Evolutionary conservation across 805 yeast genomes (phyloP), one percentile per base, ranked within the genome.

Genomic region (Sugiyamaella qingdaonensis): DNA sequence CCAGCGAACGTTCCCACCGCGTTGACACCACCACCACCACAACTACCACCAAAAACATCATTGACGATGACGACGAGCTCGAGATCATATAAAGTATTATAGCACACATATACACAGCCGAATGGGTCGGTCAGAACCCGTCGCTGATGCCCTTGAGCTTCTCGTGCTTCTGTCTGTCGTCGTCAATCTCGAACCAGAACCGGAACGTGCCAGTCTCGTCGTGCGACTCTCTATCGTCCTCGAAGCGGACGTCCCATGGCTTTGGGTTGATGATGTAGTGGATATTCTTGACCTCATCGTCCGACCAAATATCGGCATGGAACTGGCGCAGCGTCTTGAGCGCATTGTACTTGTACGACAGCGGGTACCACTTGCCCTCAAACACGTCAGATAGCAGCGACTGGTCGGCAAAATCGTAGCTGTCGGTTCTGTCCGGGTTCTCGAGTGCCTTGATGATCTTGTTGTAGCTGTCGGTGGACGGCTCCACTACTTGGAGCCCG

Each of bases 351-450:
- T 70, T 73, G 66, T 75, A 79, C 2, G 81, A 73, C 42, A 81
- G 62, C 9, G 80, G 74, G 7, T 78, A 61, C 86, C 86, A 81
- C 18, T 70, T 57, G 39, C 67, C 72, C 43, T 69, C 63, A 57
- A 81, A 81, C 24, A 81, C 78, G 58, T 81, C 86, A 2, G 80
- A 73, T 14, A 81, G 64, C 45, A 81, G 63, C 4, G 79, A 77
- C 65, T 81, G 86, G 65, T 81, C 86, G 1, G 85, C 82, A 63
- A 81, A 81, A 44, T 73, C 76, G 62, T 81, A 81, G 53, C 58
- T 63, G 19, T 66, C 56, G 9, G 78, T 75, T 48, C 65, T 65
- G 5, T 60, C 60, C 1, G 77, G 71, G 42, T 69, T 64, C n/a
- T 64, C 54, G 53, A 81, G 65, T 11, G 77, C 75, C 0, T 62